Evolutionary conservation across 1,139 yeast species (phyloP), one percentile per base, ranked within the genome.

Genomic region (Meyerozyma athensensis): DNA sequence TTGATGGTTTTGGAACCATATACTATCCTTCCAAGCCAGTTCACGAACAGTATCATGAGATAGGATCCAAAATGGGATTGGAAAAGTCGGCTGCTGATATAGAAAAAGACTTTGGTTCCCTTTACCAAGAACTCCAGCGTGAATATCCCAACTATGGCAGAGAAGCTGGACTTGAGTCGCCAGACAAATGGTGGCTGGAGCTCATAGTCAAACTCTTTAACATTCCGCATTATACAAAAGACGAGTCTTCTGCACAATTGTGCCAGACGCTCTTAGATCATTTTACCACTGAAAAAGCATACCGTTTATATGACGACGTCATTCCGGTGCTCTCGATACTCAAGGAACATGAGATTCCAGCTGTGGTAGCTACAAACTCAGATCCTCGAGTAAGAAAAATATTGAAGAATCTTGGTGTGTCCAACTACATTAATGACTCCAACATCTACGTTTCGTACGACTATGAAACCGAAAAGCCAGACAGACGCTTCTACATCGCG

Each of bases 1-100:
- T 82, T 43, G 90, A 82, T 57, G 82, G 81, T 0, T 81, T 79
- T 56, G 81, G 79, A 33, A 81, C 89, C 0, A 54, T 82, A 7
- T 81, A 79, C 51, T 61, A 73, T 0, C 84, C 87, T 1, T 63
- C 61, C n/a, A 58, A 57, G 17, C 76, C 84, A 0, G 72, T 81
- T 0, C 56, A 73, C 30, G 58, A 62, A 24, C 81, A 75, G 43
- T 82, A 82, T 50, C 63, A 68, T 36, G 56, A 61, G 3, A 66
- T 79, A 4, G 77, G 77, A 1, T 33, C 45, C 2, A 52, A 56
- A 12, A 68, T 68, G 52, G 81, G 81, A 0, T 46, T 77, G 5
- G 39, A 53, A 1, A 63, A 64, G 23, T 57, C 68, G 2, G 39
- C 47, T 1, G 58, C 53, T 2, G 46, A 50, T 3, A 60, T 68